Evolutionary conservation across 306 rosid genomes (phyloP).

Genomic region (Carpinus viminea): DNA sequence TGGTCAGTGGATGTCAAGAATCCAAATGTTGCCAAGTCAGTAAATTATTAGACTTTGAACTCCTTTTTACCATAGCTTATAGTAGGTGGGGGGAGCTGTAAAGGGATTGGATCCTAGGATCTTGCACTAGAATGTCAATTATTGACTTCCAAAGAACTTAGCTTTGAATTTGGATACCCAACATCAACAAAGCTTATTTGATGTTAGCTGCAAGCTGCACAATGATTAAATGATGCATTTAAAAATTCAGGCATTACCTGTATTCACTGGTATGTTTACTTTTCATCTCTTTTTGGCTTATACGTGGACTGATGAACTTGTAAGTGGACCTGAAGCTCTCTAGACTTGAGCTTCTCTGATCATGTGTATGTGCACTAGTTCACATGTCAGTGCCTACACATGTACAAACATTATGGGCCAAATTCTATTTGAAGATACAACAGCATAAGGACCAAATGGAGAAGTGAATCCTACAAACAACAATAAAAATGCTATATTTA

Average conservation of each 20-base stretch:
- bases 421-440: neutral
- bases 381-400: neutral
- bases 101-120: neutral
- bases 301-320: too few species aligned
- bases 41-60: neutral
- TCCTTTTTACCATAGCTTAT: neutral
- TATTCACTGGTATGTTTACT: neutral
- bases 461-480: neutral
- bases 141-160: neutral
- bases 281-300: neutral
- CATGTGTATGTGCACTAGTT: neutral
- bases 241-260: neutral
- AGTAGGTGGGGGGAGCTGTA: neutral
- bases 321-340: neutral
- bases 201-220: neutral
- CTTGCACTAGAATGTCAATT: neutral
- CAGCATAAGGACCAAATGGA: neutral
- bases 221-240: neutral
- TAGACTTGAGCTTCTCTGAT: neutral
- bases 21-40: neutral
- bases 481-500: neutral
- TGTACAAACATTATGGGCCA: neutral
- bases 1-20: neutral
- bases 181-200: neutral
- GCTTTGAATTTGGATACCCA: neutral